Evolutionary conservation across 208 protist species (phyloP).

Genomic region (Wallacemonas rigidus): DNA sequence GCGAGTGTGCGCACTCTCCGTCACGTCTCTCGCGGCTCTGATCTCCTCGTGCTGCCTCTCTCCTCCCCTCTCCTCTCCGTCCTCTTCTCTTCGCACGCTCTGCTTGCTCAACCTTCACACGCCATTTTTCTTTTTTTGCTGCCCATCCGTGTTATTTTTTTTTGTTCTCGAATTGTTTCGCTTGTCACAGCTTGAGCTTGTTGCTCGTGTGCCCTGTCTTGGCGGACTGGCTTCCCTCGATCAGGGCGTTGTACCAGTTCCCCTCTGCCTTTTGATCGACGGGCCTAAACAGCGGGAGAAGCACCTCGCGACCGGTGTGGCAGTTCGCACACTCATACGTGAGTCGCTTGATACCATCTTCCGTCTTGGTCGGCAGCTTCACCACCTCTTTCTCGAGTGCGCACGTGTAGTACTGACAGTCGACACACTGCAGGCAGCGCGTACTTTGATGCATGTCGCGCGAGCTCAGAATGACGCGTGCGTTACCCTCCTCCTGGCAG

Average conservation of each 20-base stretch:
- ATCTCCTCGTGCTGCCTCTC: not conserved
- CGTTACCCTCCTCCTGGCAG: conserved; percentile 45
- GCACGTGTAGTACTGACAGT: conserved; percentile 89
- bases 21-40: too few species aligned
- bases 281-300: conserved; percentile 75
- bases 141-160: not conserved
- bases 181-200: conserved; percentile 50
- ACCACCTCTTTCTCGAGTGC: conserved; percentile 70
- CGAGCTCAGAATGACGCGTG: conserved; percentile 62
- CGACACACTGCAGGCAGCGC: conserved; percentile 81
- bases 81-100: not conserved
- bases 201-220: conserved; percentile 40
- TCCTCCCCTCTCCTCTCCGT: not conserved
- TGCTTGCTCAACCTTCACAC: not conserved
- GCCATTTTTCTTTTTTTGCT: not conserved
- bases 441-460: conserved; percentile 84
- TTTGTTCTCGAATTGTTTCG: not conserved
- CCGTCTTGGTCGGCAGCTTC: conserved; percentile 76
- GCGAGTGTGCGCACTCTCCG: too few species aligned
- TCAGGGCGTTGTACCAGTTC: conserved; percentile 82
- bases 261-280: conserved; percentile 67
- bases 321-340: conserved; percentile 84
- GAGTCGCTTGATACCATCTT: conserved; percentile 81
- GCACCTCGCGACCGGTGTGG: conserved; percentile 66
- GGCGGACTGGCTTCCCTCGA: conserved; percentile 61